Percentiles rank a stretch among this genome's conserved stretches.
Evolutionary conservation across 1,139 yeast species (phyloP).

Genomic region (Lodderomyces beijingensis): DNA sequence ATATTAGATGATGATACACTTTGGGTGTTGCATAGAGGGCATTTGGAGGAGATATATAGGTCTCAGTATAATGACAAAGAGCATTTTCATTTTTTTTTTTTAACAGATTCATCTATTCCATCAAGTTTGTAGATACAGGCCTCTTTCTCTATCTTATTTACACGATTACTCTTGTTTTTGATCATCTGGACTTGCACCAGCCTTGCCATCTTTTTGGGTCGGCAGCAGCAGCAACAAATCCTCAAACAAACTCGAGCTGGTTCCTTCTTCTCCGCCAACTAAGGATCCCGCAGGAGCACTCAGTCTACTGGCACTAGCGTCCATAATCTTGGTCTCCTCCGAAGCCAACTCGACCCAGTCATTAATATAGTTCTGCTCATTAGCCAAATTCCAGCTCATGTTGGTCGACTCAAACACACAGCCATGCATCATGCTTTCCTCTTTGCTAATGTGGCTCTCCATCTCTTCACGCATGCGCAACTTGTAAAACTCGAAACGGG

Average conservation of each 20-base stretch:
- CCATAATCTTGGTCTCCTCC: constrained; percentile 47
- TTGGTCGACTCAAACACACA: constrained; percentile 56
- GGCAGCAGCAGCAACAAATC: no score
- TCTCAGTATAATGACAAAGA: no score
- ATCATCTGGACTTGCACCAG: no score
- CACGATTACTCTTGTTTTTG: no score
- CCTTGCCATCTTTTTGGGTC: no score
- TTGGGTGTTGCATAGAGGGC: no score
- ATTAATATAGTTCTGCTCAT: constrained; percentile 68
- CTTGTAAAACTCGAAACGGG: constrained; percentile 84
- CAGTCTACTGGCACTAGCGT: constrained; percentile 37
- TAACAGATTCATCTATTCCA: no score
- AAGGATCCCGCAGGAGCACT: constrained; percentile 22
- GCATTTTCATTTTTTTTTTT: no score
- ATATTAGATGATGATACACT: no score
- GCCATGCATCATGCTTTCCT: constrained; percentile 85
- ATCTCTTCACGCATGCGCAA: constrained; percentile 82
- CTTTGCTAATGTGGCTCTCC: constrained; percentile 67
- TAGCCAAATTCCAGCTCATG: constrained; percentile 62
- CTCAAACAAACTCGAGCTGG: constrained; percentile 22
- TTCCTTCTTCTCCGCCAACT: constrained; percentile 15
- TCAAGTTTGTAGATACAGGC: no score
- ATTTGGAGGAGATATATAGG: no score
- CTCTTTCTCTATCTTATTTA: no score
- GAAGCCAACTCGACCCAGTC: constrained; percentile 74